Base-by-base conservation (phyloP, 192 early-diverging fungal genomes). In the Entomortierella beljakovae region DNA sequence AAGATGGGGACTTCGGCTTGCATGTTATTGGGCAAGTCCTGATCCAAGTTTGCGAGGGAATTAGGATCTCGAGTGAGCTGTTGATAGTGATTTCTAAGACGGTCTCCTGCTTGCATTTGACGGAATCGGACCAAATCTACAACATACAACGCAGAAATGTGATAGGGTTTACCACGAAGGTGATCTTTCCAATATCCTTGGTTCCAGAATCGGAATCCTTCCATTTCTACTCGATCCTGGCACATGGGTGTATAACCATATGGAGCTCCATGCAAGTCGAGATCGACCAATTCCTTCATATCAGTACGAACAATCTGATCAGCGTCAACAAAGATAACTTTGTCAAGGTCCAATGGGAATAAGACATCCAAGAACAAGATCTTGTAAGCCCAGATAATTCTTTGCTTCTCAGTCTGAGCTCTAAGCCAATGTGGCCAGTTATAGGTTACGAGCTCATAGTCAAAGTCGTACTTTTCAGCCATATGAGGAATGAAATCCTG, bases 341-440 rank as follows among this genome's bases (percentile, higher is more conserved):
- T 94, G 69, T 97, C 95, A 22, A 98, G 81, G 43, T 86, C 85
- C 32, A 99, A 84, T 29, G 98, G 98, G 85, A 99, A 99, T 35
- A 99, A 79, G 57, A 98, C 97, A 80, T 99, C 98, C 63, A 99
- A 83, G 83, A 98, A 99, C 71, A 99, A 84, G 59, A 99, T 98
- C 84, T 99, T 99, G 87, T 98, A 99, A 15, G 95, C 98, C 98
- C 98, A 99, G 64, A 99, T 99, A 1, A 92, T 97, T 31, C 98
- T 82, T 83, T 99, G 97, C 74, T 98, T 98, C 72, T 97, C 97
- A 0, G 89, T 94, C 81, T 98, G 95, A 26, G 87, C 80, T 49
- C 94, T 88, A 28, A 99, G 86, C 97, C 97, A 99, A 43, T 95
- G 92, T 20, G 98, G 98, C 98, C 98, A 99, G 68, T 97, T 98